Evolutionary conservation across 2,329 filamentous ascomycete genomes (phyloP).

Genomic region (Fulvia fulva): DNA sequence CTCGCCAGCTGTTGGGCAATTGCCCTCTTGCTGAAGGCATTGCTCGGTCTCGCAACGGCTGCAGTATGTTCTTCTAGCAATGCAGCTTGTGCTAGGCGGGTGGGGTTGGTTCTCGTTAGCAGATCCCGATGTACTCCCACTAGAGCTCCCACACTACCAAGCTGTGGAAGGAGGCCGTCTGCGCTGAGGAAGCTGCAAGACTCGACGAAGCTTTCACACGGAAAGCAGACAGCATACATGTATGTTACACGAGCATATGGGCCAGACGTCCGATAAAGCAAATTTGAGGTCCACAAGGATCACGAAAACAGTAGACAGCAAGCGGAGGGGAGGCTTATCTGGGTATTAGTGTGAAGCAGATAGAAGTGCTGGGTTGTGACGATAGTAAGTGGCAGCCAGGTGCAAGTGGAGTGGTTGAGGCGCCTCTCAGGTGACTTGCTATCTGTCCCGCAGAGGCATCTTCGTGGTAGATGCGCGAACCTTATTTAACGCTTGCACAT

Average conservation of each 20-base stretch:
- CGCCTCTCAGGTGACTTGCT: background rate
- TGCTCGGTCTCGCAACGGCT: background rate
- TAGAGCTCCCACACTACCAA: background rate
- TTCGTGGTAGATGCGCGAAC: background rate
- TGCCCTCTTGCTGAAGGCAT: conserved; percentile 30
- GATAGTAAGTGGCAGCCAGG: background rate
- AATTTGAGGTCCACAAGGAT: background rate
- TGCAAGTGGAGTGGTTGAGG: background rate
- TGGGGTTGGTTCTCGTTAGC: background rate
- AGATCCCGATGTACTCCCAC: conserved; percentile 1
- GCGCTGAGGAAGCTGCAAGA: background rate
- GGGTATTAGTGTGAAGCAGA: background rate
- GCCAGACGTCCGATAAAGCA: background rate
- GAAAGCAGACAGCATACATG: background rate
- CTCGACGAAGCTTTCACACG: background rate
- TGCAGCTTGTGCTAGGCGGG: background rate
- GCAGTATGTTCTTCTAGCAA: background rate
- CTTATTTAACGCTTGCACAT: background rate
- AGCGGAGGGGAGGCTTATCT: background rate
- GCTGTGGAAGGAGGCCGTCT: background rate
- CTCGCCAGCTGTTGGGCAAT: conserved; percentile 41
- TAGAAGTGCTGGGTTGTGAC: background rate
- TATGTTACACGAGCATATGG: background rate
- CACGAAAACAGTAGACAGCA: background rate
- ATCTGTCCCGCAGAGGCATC: background rate